These are phyloP conservation scores for Cryptococcus sp. DNA, from an alignment of 1,284 basidiomycete species.

Conservation along the genomic window DNA sequence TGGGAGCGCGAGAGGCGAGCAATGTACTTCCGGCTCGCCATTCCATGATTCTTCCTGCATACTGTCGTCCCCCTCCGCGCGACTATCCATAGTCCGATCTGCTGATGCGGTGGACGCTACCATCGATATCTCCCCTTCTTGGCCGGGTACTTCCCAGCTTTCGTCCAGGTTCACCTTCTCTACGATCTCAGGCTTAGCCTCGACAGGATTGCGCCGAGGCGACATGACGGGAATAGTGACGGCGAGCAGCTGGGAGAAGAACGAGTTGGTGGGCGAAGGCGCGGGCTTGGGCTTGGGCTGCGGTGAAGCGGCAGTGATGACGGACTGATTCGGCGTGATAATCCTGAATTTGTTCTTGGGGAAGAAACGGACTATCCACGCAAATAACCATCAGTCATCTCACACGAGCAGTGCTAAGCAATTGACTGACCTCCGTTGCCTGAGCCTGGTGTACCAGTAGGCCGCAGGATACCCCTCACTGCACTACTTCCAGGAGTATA, in stretches of 20 bases:
- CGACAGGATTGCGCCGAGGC: conserved; percentile 16
- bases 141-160: conserved; percentile 42
- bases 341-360: conserved; percentile 44
- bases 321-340: conserved; percentile 42
- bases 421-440: conserved; percentile 40
- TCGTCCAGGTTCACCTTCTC: conserved; percentile 24
- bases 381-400: background rate
- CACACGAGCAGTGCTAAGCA: background rate
- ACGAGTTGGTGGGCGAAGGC: conserved; percentile 27
- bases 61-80: conserved; percentile 19
- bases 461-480: conserved; percentile 36
- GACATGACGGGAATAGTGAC: conserved; percentile 36
- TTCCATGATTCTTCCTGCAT: conserved; percentile 32
- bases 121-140: conserved; percentile 45
- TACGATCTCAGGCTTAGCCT: background rate
- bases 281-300: conserved; percentile 16
- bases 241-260: conserved; percentile 40
- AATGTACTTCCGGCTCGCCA: conserved; percentile 33
- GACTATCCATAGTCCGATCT: conserved; percentile 11
- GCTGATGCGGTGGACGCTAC: conserved; percentile 27
- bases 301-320: conserved; percentile 10
- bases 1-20: conserved; percentile 33
- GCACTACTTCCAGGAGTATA: conserved; percentile 22
- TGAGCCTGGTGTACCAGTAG: conserved; percentile 42
- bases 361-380: conserved; percentile 42